Evolutionary conservation across 2,329 filamentous ascomycete genomes (phyloP).

Genomic region (Chrysoporthe puriensis): DNA sequence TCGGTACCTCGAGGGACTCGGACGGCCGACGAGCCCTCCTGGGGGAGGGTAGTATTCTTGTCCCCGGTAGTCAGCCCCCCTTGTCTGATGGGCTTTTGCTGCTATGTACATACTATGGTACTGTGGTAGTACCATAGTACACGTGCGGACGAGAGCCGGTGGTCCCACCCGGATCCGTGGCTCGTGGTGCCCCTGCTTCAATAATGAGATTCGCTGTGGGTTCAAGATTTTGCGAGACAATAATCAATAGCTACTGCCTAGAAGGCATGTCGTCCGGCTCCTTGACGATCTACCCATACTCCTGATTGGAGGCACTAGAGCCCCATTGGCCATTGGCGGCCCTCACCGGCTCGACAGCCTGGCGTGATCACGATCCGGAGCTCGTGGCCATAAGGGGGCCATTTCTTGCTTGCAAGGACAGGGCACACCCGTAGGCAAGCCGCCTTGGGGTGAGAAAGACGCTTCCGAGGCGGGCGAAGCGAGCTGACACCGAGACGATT

Average conservation of each 20-base stretch:
- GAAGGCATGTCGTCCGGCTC: not conserved
- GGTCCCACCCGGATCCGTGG: not conserved
- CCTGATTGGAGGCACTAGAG: not conserved
- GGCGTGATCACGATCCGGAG: not conserved
- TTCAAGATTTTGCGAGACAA: not conserved
- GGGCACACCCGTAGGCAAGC: not conserved
- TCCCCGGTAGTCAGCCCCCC: constrained; percentile 7
- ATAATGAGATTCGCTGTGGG: constrained; percentile 4
- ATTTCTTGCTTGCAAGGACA: not conserved
- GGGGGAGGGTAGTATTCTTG: constrained; percentile 15
- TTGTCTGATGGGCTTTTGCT: not conserved
- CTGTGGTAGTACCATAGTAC: not conserved
- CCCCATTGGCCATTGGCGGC: constrained; percentile 6
- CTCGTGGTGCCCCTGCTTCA: not conserved
- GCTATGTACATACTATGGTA: not conserved
- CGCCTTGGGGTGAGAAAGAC: not conserved
- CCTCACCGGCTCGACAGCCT: not conserved
- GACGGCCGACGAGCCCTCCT: not conserved
- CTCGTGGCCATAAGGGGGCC: not conserved
- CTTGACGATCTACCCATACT: not conserved
- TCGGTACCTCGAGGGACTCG: constrained; percentile 14
- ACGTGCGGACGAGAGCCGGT: constrained; percentile 12
- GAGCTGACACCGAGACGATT: constrained; percentile 1
- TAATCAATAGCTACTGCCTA: not conserved
- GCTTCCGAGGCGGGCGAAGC: not conserved